These are phyloP conservation scores for Erythrobasidium yunnanense DNA, from an alignment of 768 basidiomycete species.

Conservation along the genomic window DNA sequence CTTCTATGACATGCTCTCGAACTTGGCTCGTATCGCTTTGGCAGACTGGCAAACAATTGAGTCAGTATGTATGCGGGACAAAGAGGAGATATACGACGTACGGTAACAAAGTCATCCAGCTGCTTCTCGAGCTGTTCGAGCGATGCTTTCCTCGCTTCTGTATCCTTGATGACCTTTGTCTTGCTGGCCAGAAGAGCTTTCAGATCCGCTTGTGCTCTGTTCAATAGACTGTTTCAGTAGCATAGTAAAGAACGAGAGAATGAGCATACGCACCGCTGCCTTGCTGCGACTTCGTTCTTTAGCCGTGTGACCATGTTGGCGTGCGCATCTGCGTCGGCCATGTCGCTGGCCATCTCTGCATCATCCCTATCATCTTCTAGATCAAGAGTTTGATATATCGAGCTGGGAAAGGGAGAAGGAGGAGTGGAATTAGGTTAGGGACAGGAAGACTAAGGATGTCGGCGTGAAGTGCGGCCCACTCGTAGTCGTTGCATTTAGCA, in stretches of 20 bases:
- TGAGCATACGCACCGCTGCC: constrained; percentile 75
- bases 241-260: too few species aligned
- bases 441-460: neutral
- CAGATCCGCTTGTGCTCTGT: constrained; percentile 29
- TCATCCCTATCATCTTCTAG: constrained; percentile 61
- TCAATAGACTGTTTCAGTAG: too few species aligned
- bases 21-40: constrained; percentile 23
- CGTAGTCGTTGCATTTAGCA: constrained; percentile 72
- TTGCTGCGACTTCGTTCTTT: constrained; percentile 74
- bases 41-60: neutral
- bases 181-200: constrained; percentile 61
- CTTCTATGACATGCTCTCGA: constrained; percentile 3
- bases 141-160: constrained; percentile 58
- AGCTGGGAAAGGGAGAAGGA: constrained; percentile 46
- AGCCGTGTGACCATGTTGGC: constrained; percentile 78
- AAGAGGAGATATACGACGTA: neutral
- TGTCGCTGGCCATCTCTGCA: constrained; percentile 53
- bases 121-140: constrained; percentile 69
- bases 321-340: constrained; percentile 54
- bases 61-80: neutral
- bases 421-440: too few species aligned
- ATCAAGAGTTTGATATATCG: constrained; percentile 82
- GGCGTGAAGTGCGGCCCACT: constrained; percentile 25
- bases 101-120: constrained; percentile 49
- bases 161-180: constrained; percentile 68